Evolutionary conservation across 1,139 yeast species (phyloP).

Genomic region (Yamadazyma songkhlaensis): DNA sequence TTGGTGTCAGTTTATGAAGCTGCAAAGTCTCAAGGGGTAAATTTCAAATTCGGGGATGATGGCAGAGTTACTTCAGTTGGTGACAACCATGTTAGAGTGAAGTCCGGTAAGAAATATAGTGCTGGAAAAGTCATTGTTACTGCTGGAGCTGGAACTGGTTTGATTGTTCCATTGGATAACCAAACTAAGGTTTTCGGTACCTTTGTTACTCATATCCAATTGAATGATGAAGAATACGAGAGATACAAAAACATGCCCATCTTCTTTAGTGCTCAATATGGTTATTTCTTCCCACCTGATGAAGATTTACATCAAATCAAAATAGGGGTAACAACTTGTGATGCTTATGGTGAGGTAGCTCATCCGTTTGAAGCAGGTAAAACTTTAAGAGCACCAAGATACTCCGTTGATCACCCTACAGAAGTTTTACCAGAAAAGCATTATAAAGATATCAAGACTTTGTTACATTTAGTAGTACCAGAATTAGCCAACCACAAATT

Average conservation of each 20-base stretch:
- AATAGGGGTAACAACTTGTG: conserved; percentile 38
- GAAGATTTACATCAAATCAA: conserved; percentile 31
- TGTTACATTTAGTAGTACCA: conserved; percentile 13
- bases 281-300: conserved; percentile 42
- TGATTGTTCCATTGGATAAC: conserved; percentile 24
- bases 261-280: conserved; percentile 39
- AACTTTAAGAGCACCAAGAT: conserved; percentile 34
- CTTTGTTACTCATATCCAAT: conserved; percentile 31
- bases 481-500: conserved; percentile 13
- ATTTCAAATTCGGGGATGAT: conserved; percentile 25
- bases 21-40: conserved; percentile 20
- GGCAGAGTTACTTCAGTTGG: conserved; percentile 11
- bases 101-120: conserved; percentile 17
- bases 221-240: conserved; percentile 25
- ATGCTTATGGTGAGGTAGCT: conserved; percentile 24
- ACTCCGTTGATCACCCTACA: conserved; percentile 22
- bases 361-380: conserved; percentile 23
- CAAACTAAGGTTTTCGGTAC: conserved; percentile 34
- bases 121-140: conserved; percentile 27
- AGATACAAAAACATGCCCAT: conserved; percentile 30
- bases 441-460: conserved; percentile 11
- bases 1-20: conserved; percentile 22
- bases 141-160: conserved; percentile 34
- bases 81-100: conserved; percentile 16
- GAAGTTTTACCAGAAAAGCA: conserved; percentile 32